Percentiles rank a stretch among this genome's conserved stretches.
Conservation (phyloP, 768 basidiomycete species). For the Suillus brevipes region DNA sequence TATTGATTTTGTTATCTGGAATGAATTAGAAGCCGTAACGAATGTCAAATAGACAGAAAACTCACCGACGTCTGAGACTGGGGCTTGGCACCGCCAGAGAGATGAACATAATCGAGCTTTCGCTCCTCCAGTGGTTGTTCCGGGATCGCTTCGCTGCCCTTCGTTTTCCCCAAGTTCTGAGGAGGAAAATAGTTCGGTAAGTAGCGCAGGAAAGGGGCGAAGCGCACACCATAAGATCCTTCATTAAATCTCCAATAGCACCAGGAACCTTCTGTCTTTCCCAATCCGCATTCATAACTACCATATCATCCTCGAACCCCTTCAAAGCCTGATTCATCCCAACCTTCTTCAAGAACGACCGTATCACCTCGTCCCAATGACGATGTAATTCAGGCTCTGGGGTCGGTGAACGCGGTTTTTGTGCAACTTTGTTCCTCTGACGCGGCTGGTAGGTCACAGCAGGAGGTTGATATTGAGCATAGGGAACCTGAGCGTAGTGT, state of each 20-base stretch:
- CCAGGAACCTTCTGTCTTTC: conserved; percentile 57
- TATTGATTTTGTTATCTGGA: conserved; percentile 67
- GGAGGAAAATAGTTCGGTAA: conserved; percentile 6
- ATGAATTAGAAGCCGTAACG: conserved; percentile 8
- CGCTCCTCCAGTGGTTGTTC: conserved; percentile 58
- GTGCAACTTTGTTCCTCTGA: conserved; percentile 29
- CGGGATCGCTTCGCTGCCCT: conserved; percentile 25
- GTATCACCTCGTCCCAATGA: conserved; percentile 63
- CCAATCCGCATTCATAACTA: conserved; percentile 68
- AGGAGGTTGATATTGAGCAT: conserved; percentile 30
- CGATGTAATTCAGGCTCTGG: conserved; percentile 48
- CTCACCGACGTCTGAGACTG: conserved; percentile 62
- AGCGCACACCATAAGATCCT: conserved; percentile 49
- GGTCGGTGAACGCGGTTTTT: conserved; percentile 32
- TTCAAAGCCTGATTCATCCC: conserved; percentile 58
- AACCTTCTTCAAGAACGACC: conserved; percentile 52
- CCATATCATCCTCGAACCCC: conserved; percentile 70
- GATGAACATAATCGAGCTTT: conserved; percentile 62
- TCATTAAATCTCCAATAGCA: conserved; percentile 53
- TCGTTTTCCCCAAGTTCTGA: conserved; percentile 33
- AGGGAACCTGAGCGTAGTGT: conserved; percentile 35
- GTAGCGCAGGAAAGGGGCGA: background rate
- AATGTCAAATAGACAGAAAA: conserved; percentile 13
- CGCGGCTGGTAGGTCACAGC: conserved; percentile 30
- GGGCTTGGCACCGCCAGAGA: conserved; percentile 45